Conservation (phyloP, 139 green algal species). For the Haematococcus lacustris region DNA sequence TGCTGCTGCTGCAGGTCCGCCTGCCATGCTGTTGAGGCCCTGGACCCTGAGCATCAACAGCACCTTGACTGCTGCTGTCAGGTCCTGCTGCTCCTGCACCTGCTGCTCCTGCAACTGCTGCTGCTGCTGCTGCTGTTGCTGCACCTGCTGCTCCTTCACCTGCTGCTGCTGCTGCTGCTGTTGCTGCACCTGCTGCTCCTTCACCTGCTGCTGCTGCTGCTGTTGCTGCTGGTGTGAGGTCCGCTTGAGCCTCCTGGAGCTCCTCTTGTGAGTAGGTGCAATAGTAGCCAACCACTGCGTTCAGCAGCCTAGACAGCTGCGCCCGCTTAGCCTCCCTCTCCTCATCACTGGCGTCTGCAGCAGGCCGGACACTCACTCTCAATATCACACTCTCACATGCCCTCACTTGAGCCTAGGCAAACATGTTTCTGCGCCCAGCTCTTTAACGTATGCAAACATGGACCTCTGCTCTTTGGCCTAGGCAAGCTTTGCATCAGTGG, state of each 20-base stretch:
- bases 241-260: not conserved
- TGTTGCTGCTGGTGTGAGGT: not conserved
- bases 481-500: too few species aligned
- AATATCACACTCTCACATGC: not conserved
- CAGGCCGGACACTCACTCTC: constrained; percentile 15
- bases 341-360: constrained; percentile 47
- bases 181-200: too few species aligned
- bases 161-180: too few species aligned
- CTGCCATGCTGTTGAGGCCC: not conserved
- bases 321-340: constrained; percentile 30
- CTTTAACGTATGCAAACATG: not conserved
- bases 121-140: too few species aligned
- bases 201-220: too few species aligned
- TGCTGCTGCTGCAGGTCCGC: too few species aligned
- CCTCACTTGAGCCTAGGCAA: not conserved
- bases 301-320: constrained; percentile 57
- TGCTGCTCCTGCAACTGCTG: not conserved
- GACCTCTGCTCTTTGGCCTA: too few species aligned
- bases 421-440: not conserved
- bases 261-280: not conserved
- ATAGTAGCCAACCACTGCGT: constrained; percentile 41
- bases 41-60: not conserved
- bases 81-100: too few species aligned
- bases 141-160: too few species aligned
- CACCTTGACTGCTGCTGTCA: not conserved